phyloP scores from a whole-genome alignment of 2,329 filamentous ascomycete species.

The Colletotrichum coccodes region DNA sequence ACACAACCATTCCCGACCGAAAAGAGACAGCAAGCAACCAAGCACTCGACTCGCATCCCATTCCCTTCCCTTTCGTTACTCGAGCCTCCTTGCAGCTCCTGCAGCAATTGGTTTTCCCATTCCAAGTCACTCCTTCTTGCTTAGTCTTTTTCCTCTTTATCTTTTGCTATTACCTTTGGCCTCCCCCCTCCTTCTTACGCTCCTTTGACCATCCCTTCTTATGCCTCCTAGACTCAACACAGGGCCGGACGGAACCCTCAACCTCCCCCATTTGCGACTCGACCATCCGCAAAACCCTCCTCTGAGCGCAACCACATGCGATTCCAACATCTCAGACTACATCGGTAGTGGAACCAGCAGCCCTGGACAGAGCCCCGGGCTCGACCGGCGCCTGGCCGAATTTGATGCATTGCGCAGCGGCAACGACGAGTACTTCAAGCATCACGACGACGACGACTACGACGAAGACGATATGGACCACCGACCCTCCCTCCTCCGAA shows the following conservation, averaged over 20 bases:
- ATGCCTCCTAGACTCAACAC: conserved; percentile 32
- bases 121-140: conserved; percentile 29
- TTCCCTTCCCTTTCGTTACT: not conserved
- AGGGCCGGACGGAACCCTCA: conserved; percentile 32
- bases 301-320: conserved; percentile 31
- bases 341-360: conserved; percentile 31
- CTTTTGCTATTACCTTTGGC: not conserved
- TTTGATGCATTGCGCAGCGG: conserved; percentile 31
- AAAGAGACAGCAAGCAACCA: not conserved
- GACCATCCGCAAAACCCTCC: conserved; percentile 16
- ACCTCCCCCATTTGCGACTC: conserved; percentile 17
- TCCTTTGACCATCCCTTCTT: conserved; percentile 24
- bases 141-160: conserved; percentile 11
- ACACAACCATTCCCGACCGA: conserved; percentile 2
- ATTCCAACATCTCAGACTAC: conserved; percentile 32
- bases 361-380: conserved; percentile 17
- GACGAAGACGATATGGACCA: conserved; percentile 52
- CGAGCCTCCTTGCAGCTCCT: conserved; percentile 25
- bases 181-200: not conserved
- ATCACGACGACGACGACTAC: conserved; percentile 46
- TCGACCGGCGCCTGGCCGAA: conserved; percentile 31
- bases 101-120: conserved; percentile 18
- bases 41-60: conserved; percentile 9
- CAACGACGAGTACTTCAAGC: conserved; percentile 37
- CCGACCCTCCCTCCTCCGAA: conserved; percentile 57